phyloP scores from a whole-genome alignment of 345 rosid species.

The Carallia brachiata region DNA sequence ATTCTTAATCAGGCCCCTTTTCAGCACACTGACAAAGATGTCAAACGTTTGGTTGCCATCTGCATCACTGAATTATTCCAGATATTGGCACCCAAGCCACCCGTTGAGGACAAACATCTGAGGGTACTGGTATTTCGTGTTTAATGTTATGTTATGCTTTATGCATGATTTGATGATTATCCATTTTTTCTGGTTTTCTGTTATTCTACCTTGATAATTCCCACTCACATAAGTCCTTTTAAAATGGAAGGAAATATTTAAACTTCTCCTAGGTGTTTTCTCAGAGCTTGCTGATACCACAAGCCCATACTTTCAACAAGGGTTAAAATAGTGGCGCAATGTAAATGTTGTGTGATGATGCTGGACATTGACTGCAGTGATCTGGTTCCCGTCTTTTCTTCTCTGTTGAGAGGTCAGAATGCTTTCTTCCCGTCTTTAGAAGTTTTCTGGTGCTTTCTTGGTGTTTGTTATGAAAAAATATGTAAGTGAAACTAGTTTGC shows the following conservation, averaged over 20 bases:
- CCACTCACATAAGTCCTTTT: conserved; percentile 8
- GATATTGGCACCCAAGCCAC: conserved; percentile 71
- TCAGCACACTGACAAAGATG: conserved; percentile 63
- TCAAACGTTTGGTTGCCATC: conserved; percentile 66
- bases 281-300: conserved; percentile 63
- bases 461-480: background rate
- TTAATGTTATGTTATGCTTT: conserved; percentile 59
- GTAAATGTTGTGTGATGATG: conserved; percentile 75
- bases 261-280: conserved; percentile 56
- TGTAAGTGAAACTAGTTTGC: background rate
- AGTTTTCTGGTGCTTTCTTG: background rate
- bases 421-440: conserved; percentile 7
- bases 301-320: conserved; percentile 77
- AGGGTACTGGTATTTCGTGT: conserved; percentile 36
- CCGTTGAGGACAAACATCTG: conserved; percentile 70
- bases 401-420: conserved; percentile 66
- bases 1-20: conserved; percentile 58
- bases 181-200: background rate
- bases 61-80: conserved; percentile 72
- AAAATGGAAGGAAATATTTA: conserved; percentile 62
- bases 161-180: no score
- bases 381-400: conserved; percentile 64
- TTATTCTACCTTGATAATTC: background rate
- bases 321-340: conserved; percentile 75
- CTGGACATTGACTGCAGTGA: conserved; percentile 65